Evolutionary conservation across 2,329 filamentous ascomycete species (phyloP), one percentile per base, ranked within the genome.

Genomic region (Akanthomyces dipterigenus): DNA sequence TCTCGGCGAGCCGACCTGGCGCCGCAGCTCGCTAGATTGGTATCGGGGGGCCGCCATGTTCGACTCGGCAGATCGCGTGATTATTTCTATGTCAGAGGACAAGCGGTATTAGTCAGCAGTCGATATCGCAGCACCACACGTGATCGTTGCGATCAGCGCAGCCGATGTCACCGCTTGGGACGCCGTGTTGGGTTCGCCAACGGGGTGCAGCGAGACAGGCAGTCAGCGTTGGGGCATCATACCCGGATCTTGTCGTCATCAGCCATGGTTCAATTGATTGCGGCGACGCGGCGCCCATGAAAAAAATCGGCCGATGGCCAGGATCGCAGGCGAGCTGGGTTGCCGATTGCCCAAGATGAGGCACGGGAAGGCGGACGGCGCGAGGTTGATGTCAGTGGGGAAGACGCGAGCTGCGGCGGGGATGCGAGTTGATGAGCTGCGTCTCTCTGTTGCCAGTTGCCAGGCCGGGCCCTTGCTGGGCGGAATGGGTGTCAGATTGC

Each of bases 311-410:
- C 63, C 49, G 48, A 40, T 36, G 57, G 34, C 24, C 55, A 62
- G 49, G 50, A 40, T 60, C 51, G 62, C 84, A 88, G 71, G 78
- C 88, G 66, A 79, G 80, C 64, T 80, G 84, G 73, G 86, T 95
- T 45, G 43, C 38, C 49, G 43, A 60, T 43, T 51, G 57, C 46
- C 26, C 48, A 18, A 36, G 50, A 42, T 14, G 48, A 51, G 42
- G 55, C 28, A 34, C 38, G 46, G 57, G 34, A 40, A 55, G 49
- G 20, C 48, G 57, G 45, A 48, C 26, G 45, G 51, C 51, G 59
- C 58, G 58, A 57, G 53, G 60, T 57, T 62, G 60, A 62, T 62
- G 60, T 36, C 46, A 38, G 54, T 56, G 60, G 60, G 60, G 60
- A 62, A 62, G 60, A 62, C 60, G 60, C 60, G 60, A 55, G 60